Evolutionary conservation across 805 yeast genomes (phyloP).

Genomic region (Suhomyces kilbournensis): DNA sequence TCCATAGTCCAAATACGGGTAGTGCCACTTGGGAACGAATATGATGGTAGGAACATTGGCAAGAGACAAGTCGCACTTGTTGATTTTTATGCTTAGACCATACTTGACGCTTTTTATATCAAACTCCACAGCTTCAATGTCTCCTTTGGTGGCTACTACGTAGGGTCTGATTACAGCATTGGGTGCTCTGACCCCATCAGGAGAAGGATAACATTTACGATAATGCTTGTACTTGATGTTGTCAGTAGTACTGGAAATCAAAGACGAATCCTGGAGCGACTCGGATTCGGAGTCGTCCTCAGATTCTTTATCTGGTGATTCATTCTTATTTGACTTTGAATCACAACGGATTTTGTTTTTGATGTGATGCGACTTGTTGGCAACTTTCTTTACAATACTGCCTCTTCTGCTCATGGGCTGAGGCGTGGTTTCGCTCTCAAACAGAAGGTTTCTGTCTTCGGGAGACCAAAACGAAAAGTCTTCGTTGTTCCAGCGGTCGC

Average conservation of each 20-base stretch:
- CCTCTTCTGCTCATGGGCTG: constrained; percentile 7
- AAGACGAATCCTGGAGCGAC: constrained; percentile 20
- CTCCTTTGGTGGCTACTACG: constrained; percentile 63
- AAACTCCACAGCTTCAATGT: constrained; percentile 53
- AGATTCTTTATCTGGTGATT: background rate
- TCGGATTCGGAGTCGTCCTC: constrained; percentile 10
- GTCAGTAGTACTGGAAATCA: constrained; percentile 21
- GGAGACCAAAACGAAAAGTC: constrained; percentile 85
- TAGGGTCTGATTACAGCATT: constrained; percentile 78
- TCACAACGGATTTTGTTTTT: background rate
- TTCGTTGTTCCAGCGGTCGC: constrained; percentile 92
- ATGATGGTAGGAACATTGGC: constrained; percentile 58
- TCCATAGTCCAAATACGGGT: constrained; percentile 44
- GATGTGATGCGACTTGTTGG: background rate
- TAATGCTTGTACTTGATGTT: constrained; percentile 25
- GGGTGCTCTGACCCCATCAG: constrained; percentile 70
- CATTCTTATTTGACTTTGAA: background rate
- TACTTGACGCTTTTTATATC: constrained; percentile 50
- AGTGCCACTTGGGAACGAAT: constrained; percentile 73
- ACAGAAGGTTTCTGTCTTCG: constrained; percentile 46
- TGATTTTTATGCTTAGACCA: constrained; percentile 8
- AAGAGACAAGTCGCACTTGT: background rate
- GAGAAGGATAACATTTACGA: constrained; percentile 37
- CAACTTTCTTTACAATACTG: constrained; percentile 5
- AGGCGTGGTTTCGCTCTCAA: constrained; percentile 12